Percentiles rank a stretch among this genome's conserved stretches.
These are phyloP conservation scores for Marasmius sp. DNA, from an alignment of 1,284 basidiomycete species.

Conservation along the genomic window DNA sequence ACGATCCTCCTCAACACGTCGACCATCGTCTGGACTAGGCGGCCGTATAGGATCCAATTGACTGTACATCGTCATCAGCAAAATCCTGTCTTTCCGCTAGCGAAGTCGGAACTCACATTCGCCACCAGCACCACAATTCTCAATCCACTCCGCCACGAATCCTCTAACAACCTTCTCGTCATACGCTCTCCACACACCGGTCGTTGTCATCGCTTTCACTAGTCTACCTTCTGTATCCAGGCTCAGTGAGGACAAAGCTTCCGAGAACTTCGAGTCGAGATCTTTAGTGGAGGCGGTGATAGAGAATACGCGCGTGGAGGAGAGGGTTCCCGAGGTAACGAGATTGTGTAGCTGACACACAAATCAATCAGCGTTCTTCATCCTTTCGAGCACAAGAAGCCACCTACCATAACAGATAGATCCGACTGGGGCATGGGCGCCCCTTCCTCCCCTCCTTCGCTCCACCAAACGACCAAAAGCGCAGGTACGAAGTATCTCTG, in stretches of 20 bases:
- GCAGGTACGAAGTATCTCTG: conserved; percentile 59
- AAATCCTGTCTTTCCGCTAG: background rate
- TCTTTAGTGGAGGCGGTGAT: conserved; percentile 53
- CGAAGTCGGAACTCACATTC: conserved; percentile 44
- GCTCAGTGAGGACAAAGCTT: conserved; percentile 37
- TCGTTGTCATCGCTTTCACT: conserved; percentile 44
- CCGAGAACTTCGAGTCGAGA: conserved; percentile 52
- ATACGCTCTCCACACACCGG: conserved; percentile 48
- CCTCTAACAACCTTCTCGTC: conserved; percentile 33
- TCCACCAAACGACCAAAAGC: conserved; percentile 60
- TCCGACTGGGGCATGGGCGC: conserved; percentile 28
- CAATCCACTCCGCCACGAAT: conserved; percentile 54
- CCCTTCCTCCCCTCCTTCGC: conserved; percentile 35
- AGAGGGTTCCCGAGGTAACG: conserved; percentile 41
- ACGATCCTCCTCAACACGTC: conserved; percentile 38
- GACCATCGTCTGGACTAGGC: conserved; percentile 42
- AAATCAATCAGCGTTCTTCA: conserved; percentile 6
- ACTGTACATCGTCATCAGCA: conserved; percentile 33
- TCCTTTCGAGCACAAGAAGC: conserved; percentile 3
- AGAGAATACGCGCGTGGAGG: conserved; percentile 41
- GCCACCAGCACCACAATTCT: conserved; percentile 47
- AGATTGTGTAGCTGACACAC: conserved; percentile 44
- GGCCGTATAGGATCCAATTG: conserved; percentile 57
- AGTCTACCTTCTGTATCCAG: conserved; percentile 60
- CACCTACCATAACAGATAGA: conserved; percentile 49